Conservation (phyloP, 2,329 filamentous ascomycete species). For the Penicillium sp. region DNA sequence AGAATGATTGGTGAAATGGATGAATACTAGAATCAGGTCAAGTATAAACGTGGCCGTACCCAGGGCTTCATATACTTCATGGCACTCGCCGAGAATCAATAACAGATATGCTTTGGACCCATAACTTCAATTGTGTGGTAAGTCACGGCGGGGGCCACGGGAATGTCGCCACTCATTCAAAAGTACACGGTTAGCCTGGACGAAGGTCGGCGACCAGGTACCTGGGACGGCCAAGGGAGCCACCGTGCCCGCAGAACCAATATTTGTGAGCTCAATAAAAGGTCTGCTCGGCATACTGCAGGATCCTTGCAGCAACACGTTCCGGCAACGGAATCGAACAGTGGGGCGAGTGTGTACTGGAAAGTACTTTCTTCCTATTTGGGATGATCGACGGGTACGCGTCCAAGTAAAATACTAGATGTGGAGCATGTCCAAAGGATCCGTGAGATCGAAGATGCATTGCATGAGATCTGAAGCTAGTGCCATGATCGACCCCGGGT, state of each 20-base stretch:
- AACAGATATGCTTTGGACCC: slow-evolving; percentile 5
- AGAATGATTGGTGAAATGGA: neutral
- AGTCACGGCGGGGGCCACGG: neutral
- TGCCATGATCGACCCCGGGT: slow-evolving; percentile 15
- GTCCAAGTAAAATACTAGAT: neutral
- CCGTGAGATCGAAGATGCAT: slow-evolving; percentile 18
- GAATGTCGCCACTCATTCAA: slow-evolving; percentile 21
- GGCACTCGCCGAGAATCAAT: slow-evolving; percentile 9
- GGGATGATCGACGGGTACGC: slow-evolving; percentile 2
- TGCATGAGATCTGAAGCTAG: slow-evolving; percentile 25
- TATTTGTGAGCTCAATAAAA: slow-evolving; percentile 14
- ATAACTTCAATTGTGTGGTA: slow-evolving; percentile 11
- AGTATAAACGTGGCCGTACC: neutral
- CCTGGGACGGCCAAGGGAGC: slow-evolving; percentile 16
- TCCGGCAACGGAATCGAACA: slow-evolving; percentile 12
- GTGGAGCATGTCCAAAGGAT: slow-evolving; percentile 13
- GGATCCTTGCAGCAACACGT: slow-evolving; percentile 26
- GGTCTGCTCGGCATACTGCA: slow-evolving; percentile 10
- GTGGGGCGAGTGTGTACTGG: slow-evolving; percentile 7
- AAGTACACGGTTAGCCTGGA: slow-evolving; percentile 16
- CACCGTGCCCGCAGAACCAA: slow-evolving; percentile 3
- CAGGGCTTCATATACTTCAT: slow-evolving; percentile 23
- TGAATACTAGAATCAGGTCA: slow-evolving; percentile 1
- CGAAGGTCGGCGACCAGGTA: slow-evolving; percentile 16
- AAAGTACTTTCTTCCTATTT: neutral